A percentile compares a stretch with the other conserved stretches of the same genome.
These are phyloP conservation scores for Phallus indusiatus DNA, from an alignment of 768 basidiomycete genomes.

Conservation along the genomic window DNA sequence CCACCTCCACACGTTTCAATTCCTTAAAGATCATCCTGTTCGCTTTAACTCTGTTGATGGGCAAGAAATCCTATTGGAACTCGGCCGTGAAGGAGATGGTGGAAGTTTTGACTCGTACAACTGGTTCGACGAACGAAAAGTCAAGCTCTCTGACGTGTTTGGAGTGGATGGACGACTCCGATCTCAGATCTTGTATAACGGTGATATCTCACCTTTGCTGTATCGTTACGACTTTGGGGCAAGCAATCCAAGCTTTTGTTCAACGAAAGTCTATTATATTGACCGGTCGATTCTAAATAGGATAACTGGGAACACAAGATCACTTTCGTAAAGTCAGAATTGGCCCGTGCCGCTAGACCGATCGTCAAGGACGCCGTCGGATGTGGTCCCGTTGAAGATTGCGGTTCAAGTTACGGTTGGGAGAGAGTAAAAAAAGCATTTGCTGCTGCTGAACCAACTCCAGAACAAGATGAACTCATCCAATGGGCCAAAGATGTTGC, in stretches of 20 bases:
- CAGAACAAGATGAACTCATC: background rate
- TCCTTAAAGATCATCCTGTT: too few relatives aligned
- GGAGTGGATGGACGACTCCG: too few relatives aligned
- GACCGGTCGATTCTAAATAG: background rate
- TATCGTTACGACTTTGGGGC: background rate
- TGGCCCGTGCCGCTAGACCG: background rate
- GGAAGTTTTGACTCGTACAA: too few relatives aligned
- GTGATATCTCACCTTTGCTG: background rate
- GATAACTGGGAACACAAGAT: slow-evolving; percentile 2
- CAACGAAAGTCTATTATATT: background rate
- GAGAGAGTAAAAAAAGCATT: background rate
- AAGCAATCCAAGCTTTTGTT: background rate
- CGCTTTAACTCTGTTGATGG: too few relatives aligned
- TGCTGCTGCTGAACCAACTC: background rate
- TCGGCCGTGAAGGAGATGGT: too few relatives aligned
- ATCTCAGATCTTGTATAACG: background rate
- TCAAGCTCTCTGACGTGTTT: too few relatives aligned
- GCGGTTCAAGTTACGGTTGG: background rate
- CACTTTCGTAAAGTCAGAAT: background rate
- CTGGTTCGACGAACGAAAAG: too few relatives aligned
- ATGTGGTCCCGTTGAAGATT: background rate
- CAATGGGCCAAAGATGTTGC: background rate
- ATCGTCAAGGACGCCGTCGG: background rate
- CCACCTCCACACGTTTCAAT: too few relatives aligned
- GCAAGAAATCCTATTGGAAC: too few relatives aligned